Conservation (phyloP, 179 eudicot species). For the Carnegiea gigantea region DNA sequence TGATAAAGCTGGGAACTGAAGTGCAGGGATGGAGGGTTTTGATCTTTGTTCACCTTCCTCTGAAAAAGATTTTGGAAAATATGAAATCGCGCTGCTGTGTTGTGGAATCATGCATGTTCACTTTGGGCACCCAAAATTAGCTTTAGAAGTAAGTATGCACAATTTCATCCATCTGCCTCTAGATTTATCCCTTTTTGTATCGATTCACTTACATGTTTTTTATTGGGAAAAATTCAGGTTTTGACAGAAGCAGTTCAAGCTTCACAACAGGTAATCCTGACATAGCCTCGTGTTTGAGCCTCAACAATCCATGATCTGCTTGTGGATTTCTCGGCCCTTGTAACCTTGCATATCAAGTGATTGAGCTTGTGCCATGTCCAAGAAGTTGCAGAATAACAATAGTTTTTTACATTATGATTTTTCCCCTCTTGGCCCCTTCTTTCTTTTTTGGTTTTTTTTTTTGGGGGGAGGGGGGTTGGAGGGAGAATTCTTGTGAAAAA, state of each 20-base stretch:
- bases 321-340: neutral
- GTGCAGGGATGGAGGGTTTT: constrained; percentile 99
- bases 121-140: constrained; percentile 90
- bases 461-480: too few relatives aligned
- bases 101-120: constrained; percentile 97
- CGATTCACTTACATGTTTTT: constrained; percentile 7
- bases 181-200: neutral
- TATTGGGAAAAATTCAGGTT: constrained; percentile 49
- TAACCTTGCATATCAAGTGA: constrained; percentile 13
- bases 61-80: constrained; percentile 58
- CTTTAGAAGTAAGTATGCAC: constrained; percentile 62
- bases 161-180: neutral
- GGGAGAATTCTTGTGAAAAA: too few relatives aligned
- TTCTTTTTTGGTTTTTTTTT: too few relatives aligned
- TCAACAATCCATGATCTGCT: neutral
- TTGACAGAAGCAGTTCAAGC: constrained; percentile 88
- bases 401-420: neutral
- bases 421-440: neutral
- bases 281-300: constrained; percentile 6
- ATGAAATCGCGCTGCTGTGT: constrained; percentile 84
- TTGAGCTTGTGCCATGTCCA: neutral
- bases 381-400: neutral
- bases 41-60: constrained; percentile 59
- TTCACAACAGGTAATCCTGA: constrained; percentile 68
- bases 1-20: constrained; percentile 41